Evolutionary conservation across 1,284 basidiomycete species (phyloP).

Genomic region (Marasmius sp.): DNA sequence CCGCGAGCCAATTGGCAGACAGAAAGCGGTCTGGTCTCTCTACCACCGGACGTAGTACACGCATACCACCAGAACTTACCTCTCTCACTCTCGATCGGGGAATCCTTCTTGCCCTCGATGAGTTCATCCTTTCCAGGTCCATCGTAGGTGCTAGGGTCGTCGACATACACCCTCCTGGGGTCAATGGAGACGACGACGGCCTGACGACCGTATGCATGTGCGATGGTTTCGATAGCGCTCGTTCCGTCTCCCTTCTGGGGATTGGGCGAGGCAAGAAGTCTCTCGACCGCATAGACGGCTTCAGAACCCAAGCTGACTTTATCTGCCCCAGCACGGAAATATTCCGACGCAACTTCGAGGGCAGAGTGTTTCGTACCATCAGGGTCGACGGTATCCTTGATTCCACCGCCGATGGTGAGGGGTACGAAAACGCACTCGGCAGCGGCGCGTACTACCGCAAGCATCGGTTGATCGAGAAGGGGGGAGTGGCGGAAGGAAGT

Average conservation of each 20-base stretch:
- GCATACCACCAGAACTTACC: conserved; percentile 98
- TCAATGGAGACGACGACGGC: conserved; percentile 98
- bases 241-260: conserved; percentile 56
- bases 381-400: conserved; percentile 95
- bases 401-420: conserved; percentile 98
- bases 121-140: conserved; percentile 75
- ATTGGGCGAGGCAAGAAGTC: conserved; percentile 49
- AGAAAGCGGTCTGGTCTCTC: conserved; percentile 87
- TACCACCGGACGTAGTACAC: conserved; percentile 94
- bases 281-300: conserved; percentile 92
- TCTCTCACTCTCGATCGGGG: conserved; percentile 49
- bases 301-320: conserved; percentile 97
- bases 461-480: conserved; percentile 96
- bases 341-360: conserved; percentile 92
- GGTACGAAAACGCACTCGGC: conserved; percentile 95
- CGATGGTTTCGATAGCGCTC: conserved; percentile 95
- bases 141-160: conserved; percentile 54
- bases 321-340: conserved; percentile 97
- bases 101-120: conserved; percentile 51
- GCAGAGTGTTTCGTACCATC: conserved; percentile 88
- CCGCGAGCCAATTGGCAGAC: conserved; percentile 91
- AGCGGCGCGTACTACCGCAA: conserved; percentile 89
- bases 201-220: conserved; percentile 89
- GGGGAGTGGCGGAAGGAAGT: conserved; percentile 98
- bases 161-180: conserved; percentile 87